Percentiles rank a stretch among this genome's conserved stretches.
phyloP scores from a whole-genome alignment of 2,329 filamentous ascomycete species.

The Colletotrichum tanaceti region DNA sequence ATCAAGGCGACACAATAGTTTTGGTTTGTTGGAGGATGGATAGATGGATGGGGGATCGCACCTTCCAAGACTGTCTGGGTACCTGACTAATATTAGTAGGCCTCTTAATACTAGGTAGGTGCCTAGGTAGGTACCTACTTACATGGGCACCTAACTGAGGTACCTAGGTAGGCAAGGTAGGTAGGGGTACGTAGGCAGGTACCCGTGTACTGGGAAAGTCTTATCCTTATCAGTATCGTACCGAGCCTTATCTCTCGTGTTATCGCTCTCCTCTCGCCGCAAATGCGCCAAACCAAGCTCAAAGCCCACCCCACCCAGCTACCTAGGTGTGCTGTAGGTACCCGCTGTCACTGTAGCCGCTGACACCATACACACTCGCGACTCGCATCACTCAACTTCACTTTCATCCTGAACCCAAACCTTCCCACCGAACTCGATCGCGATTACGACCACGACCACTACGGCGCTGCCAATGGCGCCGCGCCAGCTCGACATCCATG shows the following conservation, averaged over 20 bases:
- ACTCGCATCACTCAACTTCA: conserved; percentile 3
- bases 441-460: conserved; percentile 1
- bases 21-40: too few species aligned
- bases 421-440: not conserved
- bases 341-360: not conserved
- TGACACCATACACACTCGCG: not conserved
- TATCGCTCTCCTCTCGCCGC: not conserved
- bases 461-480: conserved; percentile 49
- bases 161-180: too few species aligned
- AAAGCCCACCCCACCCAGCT: not conserved
- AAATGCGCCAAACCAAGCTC: conserved; percentile 14
- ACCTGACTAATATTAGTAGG: too few species aligned
- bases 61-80: too few species aligned
- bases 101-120: too few species aligned
- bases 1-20: too few species aligned
- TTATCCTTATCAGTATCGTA: not conserved
- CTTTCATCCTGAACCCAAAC: not conserved
- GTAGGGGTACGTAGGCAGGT: too few species aligned
- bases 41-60: too few species aligned
- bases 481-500: conserved; percentile 51
- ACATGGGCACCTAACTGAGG: too few species aligned
- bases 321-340: not conserved
- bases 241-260: not conserved
- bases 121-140: too few species aligned
- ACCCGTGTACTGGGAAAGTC: not conserved